Base-by-base conservation (phyloP, 352 stramenopile genomes). In the Pilasporangium apinafurcum region DNA sequence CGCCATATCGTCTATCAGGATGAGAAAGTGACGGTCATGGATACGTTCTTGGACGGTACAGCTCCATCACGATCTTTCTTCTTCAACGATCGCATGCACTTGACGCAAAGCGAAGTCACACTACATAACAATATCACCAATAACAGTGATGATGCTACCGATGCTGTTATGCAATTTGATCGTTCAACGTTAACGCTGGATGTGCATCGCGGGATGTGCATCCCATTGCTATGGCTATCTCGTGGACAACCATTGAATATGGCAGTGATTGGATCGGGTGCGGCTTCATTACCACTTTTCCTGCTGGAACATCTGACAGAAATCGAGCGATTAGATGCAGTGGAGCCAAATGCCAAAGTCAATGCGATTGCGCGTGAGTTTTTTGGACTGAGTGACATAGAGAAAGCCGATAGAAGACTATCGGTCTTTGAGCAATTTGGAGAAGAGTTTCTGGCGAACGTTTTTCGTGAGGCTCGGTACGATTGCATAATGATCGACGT, bases 91-190 rank as follows among this genome's bases (percentile, higher is more conserved):
- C 68, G 79, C 6, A 50, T 83, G 28, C 69, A 86, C 30, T 57
- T 92, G 39, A 69, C 76, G 8, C 79, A 92, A 51, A 89, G 74
- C 14, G 79, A 92, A 46, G 69, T 92, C 17, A 37, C 56, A 2
- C 29, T 92, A 3, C 37, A 53, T 24, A 24, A 39, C 8, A 17
- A 13, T 8, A 48, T 87, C 13, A n/a, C n/a, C n/a, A n/a, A n/a
- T n/a, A n/a, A n/a, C n/a, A n/a, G n/a, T n/a, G n/a, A n/a, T n/a
- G n/a, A n/a, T n/a, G n/a, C n/a, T n/a, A n/a, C n/a, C n/a, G n/a
- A n/a, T n/a, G n/a, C n/a, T n/a, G n/a, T n/a, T n/a, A n/a, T n/a
- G n/a, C n/a, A n/a, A n/a, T n/a, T n/a, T n/a, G 69, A 89, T 52
- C 65, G 62, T 2, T 63, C 36, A 7, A 34, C 35, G 4, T 56